Evolutionary conservation across 306 rosid genomes (phyloP).

Genomic region (Sechiopsis laciniata): DNA sequence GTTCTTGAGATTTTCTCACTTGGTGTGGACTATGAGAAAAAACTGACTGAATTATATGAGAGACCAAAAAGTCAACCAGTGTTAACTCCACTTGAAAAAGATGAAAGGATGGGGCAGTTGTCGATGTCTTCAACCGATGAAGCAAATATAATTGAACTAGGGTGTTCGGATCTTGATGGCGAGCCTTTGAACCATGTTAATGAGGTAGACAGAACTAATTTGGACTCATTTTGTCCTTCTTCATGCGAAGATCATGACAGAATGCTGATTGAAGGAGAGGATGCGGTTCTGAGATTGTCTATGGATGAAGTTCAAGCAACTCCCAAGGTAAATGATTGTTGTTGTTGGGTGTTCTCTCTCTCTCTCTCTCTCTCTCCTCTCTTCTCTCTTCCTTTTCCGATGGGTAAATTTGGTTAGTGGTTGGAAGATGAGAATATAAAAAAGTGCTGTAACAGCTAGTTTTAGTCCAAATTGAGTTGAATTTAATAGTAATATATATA

Average conservation of each 20-base stretch:
- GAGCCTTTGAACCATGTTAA: conserved; percentile 33
- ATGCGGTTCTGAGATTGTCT: conserved; percentile 30
- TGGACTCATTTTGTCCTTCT: conserved; percentile 41
- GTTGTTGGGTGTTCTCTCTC: background rate
- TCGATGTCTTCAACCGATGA: conserved; percentile 26
- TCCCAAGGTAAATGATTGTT: conserved; percentile 23
- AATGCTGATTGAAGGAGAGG: conserved; percentile 31
- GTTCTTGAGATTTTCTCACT: conserved; percentile 52
- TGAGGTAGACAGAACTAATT: conserved; percentile 46
- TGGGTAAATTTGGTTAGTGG: background rate
- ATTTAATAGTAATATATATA: background rate
- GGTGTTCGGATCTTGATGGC: conserved; percentile 21
- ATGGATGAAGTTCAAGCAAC: conserved; percentile 41
- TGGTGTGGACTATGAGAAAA: conserved; percentile 48
- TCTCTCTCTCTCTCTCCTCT: too few relatives aligned
- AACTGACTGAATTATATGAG: conserved; percentile 38
- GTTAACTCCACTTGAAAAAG: conserved; percentile 38
- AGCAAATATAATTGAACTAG: conserved; percentile 27
- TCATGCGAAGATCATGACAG: conserved; percentile 31
- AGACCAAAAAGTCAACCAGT: conserved; percentile 35
- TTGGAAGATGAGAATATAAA: conserved; percentile 14
- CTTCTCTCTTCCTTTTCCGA: background rate
- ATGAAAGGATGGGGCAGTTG: conserved; percentile 33
- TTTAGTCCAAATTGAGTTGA: conserved; percentile 3
- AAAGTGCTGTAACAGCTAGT: background rate